A percentile compares a stretch with the other conserved stretches of the same genome.
Conservation (phyloP, 2,329 filamentous ascomycete species). For the Cytospora piceae region DNA sequence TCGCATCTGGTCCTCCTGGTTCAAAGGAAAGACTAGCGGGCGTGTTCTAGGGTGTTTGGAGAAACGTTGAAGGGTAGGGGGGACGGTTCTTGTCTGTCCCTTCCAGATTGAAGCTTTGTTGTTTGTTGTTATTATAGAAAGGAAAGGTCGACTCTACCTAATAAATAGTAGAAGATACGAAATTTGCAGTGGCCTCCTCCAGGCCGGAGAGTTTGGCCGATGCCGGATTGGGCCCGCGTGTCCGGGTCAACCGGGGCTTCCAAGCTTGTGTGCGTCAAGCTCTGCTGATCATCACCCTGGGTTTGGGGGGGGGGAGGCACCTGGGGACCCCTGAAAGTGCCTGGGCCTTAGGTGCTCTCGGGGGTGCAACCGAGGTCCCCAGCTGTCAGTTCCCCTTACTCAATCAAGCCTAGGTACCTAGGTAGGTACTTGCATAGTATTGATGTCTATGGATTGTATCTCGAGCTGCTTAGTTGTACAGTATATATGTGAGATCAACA, state of each 20-base stretch:
- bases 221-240: conserved; percentile 1
- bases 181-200: neutral
- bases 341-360: neutral
- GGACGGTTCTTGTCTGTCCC: neutral
- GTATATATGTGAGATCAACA: neutral
- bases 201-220: conserved; percentile 7
- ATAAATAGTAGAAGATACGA: neutral
- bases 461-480: too few species aligned
- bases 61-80: conserved; percentile 1
- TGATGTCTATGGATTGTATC: too few species aligned
- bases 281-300: too few species aligned
- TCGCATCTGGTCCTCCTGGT: conserved; percentile 26
- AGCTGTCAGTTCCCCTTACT: neutral
- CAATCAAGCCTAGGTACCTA: neutral
- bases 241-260: neutral
- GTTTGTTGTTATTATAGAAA: neutral
- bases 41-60: neutral
- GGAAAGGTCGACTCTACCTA: neutral
- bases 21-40: neutral
- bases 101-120: neutral
- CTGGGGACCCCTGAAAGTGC: neutral
- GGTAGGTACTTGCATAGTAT: conserved; percentile 7
- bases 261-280: too few species aligned
- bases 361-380: neutral
- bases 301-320: too few species aligned